Evolutionary conservation across 305 asterid species (phyloP).

Genomic region (Rubia peregrina): DNA sequence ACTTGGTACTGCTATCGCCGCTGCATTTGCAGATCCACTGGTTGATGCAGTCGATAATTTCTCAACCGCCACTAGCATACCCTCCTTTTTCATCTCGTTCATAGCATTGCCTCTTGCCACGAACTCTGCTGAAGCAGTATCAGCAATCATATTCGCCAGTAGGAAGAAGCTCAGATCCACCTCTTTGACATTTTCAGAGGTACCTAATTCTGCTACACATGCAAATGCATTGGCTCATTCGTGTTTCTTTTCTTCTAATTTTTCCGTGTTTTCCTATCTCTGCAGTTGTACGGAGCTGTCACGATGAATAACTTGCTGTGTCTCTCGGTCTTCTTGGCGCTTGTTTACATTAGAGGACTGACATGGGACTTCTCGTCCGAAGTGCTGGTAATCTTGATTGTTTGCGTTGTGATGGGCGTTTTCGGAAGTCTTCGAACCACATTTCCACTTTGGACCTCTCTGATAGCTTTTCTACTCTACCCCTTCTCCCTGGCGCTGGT

Average conservation of each 20-base stretch:
- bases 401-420: slow-evolving; percentile 74
- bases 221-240: background rate
- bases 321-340: slow-evolving; percentile 79
- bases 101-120: slow-evolving; percentile 82
- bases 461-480: slow-evolving; percentile 60
- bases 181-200: slow-evolving; percentile 93
- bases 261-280: background rate
- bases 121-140: slow-evolving; percentile 92
- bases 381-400: slow-evolving; percentile 79
- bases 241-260: background rate
- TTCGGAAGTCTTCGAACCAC: slow-evolving; percentile 67
- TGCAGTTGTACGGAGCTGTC: slow-evolving; percentile 85
- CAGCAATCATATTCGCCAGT: slow-evolving; percentile 81
- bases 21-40: slow-evolving; percentile 89
- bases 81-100: slow-evolving; percentile 91
- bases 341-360: slow-evolving; percentile 70
- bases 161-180: slow-evolving; percentile 74
- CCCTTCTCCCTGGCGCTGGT: slow-evolving; percentile 77
- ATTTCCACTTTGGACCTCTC: slow-evolving; percentile 80
- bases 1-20: slow-evolving; percentile 76
- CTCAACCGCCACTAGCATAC: slow-evolving; percentile 74
- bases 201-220: slow-evolving; percentile 13
- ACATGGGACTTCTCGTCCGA: slow-evolving; percentile 91
- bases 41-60: slow-evolving; percentile 83
- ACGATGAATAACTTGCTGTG: slow-evolving; percentile 89